phyloP scores from a whole-genome alignment of 305 asterid genomes.

The Solanum aculeatissimum region DNA sequence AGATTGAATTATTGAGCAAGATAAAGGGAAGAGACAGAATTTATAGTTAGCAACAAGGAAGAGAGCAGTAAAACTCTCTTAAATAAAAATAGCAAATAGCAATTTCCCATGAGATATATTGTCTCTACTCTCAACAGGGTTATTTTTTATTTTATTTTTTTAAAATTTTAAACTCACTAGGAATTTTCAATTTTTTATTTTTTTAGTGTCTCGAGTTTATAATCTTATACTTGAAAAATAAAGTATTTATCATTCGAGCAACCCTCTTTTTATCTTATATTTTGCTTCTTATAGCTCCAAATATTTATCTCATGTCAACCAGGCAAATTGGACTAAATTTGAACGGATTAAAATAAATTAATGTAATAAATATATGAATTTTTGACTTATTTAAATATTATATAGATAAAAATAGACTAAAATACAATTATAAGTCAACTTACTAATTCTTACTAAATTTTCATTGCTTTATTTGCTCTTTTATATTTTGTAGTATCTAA shows the following conservation, averaged over 20 bases:
- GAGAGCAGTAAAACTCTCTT: too few relatives aligned
- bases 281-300: too few relatives aligned
- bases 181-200: too few relatives aligned
- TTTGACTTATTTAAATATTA: not conserved
- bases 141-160: not conserved
- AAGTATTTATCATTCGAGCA: too few relatives aligned
- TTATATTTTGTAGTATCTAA: not conserved
- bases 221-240: rapidly evolving
- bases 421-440: too few relatives aligned
- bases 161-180: too few relatives aligned
- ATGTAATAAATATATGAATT: not conserved
- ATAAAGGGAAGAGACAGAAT: not conserved
- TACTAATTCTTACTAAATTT: too few relatives aligned
- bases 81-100: not conserved
- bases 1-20: slow-evolving; percentile 2
- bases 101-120: not conserved
- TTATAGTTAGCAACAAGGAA: not conserved
- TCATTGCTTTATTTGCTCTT: too few relatives aligned
- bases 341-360: not conserved
- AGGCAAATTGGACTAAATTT: not conserved
- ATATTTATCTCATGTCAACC: too few relatives aligned
- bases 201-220: rapidly evolving
- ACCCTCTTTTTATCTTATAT: too few relatives aligned
- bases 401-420: not conserved
- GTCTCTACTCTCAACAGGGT: not conserved